Evolutionary conservation across 2,329 filamentous ascomycete genomes (phyloP).

Genomic region (Aspergillus quadricinctus): DNA sequence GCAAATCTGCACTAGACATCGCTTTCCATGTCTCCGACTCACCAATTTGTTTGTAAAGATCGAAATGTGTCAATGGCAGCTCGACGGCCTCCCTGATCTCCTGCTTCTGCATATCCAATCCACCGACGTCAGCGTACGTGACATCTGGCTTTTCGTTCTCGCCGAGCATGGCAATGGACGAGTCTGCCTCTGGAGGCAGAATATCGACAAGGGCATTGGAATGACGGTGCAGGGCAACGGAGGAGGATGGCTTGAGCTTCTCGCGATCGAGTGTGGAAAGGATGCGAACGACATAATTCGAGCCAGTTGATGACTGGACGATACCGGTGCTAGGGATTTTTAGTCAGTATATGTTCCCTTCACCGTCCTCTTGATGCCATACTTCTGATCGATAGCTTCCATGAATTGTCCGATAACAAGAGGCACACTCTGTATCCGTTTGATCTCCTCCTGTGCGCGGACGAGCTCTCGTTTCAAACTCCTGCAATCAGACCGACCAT

Average conservation of each 20-base stretch:
- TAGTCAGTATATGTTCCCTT: conserved; percentile 7
- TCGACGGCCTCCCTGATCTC: conserved; percentile 98
- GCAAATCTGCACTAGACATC: conserved; percentile 1
- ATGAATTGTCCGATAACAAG: conserved; percentile 99
- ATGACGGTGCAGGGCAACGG: conserved; percentile 94
- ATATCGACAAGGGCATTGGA: conserved; percentile 99
- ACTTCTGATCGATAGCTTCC: conserved; percentile 99
- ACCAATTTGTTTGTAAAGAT: conserved; percentile 98
- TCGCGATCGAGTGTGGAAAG: conserved; percentile 97
- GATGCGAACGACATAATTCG: conserved; percentile 98
- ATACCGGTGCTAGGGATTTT: conserved; percentile 72
- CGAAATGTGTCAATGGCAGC: conserved; percentile 92
- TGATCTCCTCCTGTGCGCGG: conserved; percentile 97
- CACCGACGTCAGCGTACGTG: conserved; percentile 95
- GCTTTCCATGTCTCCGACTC: conserved; percentile 9
- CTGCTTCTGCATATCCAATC: conserved; percentile 99
- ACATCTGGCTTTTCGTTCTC: conserved; percentile 97
- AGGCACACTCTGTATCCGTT: conserved; percentile 97
- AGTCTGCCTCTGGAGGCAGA: conserved; percentile 96
- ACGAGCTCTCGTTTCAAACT: conserved; percentile 97
- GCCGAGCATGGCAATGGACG: conserved; percentile 96
- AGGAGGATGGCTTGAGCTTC: conserved; percentile 95
- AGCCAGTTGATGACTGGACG: conserved; percentile 95
- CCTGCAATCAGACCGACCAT: conserved; percentile 42
- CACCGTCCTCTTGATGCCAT: conserved; percentile 30